phyloP scores from a whole-genome alignment of 371 early-diverging fungal genomes.

The Actinomortierella ambigua region DNA sequence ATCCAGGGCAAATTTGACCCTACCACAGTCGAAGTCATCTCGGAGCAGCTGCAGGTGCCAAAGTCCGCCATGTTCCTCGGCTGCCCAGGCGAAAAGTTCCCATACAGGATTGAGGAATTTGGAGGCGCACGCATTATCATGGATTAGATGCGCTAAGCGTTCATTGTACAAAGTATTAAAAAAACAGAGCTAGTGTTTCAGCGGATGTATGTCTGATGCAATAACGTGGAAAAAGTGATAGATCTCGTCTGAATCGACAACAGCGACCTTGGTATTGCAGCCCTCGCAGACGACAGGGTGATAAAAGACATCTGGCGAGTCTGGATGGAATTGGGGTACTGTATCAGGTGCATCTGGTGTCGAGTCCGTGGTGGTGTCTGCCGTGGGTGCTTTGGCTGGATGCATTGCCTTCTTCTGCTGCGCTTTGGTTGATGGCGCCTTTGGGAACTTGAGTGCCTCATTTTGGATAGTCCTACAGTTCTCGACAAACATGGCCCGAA shows the following conservation, averaged over 20 bases:
- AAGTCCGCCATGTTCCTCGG: conserved; percentile 55
- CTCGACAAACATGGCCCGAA: conserved; percentile 75
- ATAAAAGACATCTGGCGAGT: conserved; percentile 50
- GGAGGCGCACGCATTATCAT: conserved; percentile 56
- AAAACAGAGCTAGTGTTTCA: neutral
- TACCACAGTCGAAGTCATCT: conserved; percentile 52
- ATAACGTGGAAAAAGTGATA: conserved; percentile 75
- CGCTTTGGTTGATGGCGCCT: conserved; percentile 9
- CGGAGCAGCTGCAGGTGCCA: conserved; percentile 48
- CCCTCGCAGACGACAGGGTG: conserved; percentile 63
- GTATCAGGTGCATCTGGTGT: neutral
- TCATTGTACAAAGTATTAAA: too few relatives aligned
- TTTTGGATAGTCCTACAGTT: conserved; percentile 55
- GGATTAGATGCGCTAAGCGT: too few relatives aligned
- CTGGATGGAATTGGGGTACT: conserved; percentile 22
- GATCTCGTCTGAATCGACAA: conserved; percentile 70
- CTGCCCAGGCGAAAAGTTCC: conserved; percentile 49
- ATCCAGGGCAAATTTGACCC: conserved; percentile 53
- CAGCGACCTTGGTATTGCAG: conserved; percentile 69
- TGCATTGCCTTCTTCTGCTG: neutral
- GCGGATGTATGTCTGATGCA: conserved; percentile 26
- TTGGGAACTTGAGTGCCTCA: conserved; percentile 38
- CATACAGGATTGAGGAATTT: conserved; percentile 49
- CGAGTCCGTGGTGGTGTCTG: conserved; percentile 13
- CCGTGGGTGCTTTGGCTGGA: conserved; percentile 5